A percentile compares a stretch with the other conserved stretches of the same genome.
These are phyloP conservation scores for Starmerella vaccinii DNA, from an alignment of 805 yeast species.

Conservation along the genomic window DNA sequence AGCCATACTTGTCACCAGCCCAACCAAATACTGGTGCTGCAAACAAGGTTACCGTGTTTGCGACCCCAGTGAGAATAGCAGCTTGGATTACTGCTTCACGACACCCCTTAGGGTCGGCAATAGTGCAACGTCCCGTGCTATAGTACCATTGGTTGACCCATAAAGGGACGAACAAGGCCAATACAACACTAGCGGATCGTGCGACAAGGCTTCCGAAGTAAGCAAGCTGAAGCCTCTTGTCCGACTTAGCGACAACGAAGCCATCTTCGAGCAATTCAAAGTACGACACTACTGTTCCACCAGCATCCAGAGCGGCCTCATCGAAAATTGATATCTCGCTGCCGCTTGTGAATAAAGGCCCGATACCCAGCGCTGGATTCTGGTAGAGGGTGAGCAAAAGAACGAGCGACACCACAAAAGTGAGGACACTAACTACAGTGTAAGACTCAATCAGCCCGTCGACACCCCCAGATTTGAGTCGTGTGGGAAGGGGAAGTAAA, in stretches of 20 bases:
- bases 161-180: conserved; percentile 53
- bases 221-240: conserved; percentile 43
- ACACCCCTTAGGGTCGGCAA: conserved; percentile 34
- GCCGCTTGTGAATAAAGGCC: conserved; percentile 28
- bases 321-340: conserved; percentile 24
- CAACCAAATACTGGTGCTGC: conserved; percentile 57
- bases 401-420: conserved; percentile 28
- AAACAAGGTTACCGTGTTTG: conserved; percentile 46
- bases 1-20: conserved; percentile 40
- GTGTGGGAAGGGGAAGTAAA: conserved; percentile 50
- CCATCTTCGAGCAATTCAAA: conserved; percentile 40
- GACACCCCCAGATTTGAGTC: conserved; percentile 31
- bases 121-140: conserved; percentile 41
- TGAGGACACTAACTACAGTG: conserved; percentile 29
- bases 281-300: conserved; percentile 29
- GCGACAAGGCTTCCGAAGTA: conserved; percentile 55
- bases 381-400: conserved; percentile 41
- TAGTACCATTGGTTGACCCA: conserved; percentile 49
- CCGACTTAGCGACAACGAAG: conserved; percentile 37
- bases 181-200: conserved; percentile 50
- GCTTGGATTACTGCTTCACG: conserved; percentile 55
- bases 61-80: conserved; percentile 60
- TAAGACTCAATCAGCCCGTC: conserved; percentile 33
- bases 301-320: conserved; percentile 28
- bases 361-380: conserved; percentile 31